Percentiles rank a stretch among this genome's conserved stretches.
These are phyloP conservation scores for Cladophialophora immunda DNA, from an alignment of 2,329 filamentous ascomycete genomes.

Conservation along the genomic window DNA sequence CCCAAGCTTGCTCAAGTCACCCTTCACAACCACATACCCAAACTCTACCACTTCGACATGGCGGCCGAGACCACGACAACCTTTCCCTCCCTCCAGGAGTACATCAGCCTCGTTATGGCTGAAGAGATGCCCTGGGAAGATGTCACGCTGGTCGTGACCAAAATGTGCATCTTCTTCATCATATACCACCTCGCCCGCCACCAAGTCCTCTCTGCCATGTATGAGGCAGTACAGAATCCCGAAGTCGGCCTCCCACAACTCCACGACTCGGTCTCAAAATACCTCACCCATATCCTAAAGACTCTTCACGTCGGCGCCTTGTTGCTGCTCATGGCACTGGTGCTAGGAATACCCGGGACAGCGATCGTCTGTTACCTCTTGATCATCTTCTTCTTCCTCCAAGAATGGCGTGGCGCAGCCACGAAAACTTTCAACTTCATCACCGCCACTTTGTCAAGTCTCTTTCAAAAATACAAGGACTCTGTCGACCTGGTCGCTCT, in stretches of 20 bases:
- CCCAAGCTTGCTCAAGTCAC: background rate
- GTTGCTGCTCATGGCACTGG: background rate
- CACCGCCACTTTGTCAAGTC: background rate
- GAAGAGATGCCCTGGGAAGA: background rate
- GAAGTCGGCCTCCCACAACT: background rate
- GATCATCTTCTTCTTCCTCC: background rate
- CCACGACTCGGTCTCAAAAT: background rate
- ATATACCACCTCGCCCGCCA: background rate
- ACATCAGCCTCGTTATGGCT: background rate
- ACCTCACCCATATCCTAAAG: background rate
- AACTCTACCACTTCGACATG: no score
- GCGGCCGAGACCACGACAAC: background rate
- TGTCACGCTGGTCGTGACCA: background rate
- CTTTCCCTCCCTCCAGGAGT: background rate
- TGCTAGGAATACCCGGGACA: background rate
- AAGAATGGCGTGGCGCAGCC: background rate
- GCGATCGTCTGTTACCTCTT: background rate
- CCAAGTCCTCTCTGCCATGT: background rate
- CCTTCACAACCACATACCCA: no score
- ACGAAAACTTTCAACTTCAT: background rate
- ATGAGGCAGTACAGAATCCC: background rate
- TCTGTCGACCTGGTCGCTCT: background rate
- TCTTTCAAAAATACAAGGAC: background rate
- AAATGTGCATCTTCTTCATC: background rate
- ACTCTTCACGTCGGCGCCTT: background rate